Percentiles rank a stretch among this genome's conserved stretches.
Evolutionary conservation across 2,329 filamentous ascomycete genomes (phyloP).

Genomic region (Fonsecaea erecta): DNA sequence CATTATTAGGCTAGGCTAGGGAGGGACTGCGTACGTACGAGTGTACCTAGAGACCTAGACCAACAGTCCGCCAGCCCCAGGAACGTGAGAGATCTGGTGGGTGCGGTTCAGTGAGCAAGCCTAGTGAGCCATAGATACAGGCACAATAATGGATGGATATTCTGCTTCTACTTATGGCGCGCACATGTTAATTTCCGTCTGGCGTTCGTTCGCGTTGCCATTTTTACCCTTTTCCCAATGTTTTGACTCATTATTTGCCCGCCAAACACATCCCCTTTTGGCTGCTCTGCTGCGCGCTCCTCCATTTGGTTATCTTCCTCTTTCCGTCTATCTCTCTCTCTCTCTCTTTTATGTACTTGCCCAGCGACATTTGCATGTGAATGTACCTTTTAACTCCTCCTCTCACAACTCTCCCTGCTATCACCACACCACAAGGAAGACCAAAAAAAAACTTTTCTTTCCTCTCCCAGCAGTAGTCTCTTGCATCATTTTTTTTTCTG

Average conservation of each 20-base stretch:
- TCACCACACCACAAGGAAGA: not conserved
- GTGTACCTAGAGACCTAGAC: not conserved
- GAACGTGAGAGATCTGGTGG: constrained; percentile 8
- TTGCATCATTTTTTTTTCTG: constrained; percentile 10
- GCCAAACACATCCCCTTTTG: not conserved
- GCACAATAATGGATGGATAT: constrained; percentile 13
- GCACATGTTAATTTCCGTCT: constrained; percentile 16
- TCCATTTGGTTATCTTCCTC: not conserved
- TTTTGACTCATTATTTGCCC: not conserved
- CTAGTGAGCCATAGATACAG: too few species aligned
- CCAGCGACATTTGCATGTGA: not conserved
- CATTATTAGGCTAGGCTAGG: too few species aligned
- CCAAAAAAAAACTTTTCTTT: not conserved
- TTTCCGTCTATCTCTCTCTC: not conserved
- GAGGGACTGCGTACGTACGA: not conserved
- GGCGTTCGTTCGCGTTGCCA: constrained; percentile 9
- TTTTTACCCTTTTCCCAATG: not conserved
- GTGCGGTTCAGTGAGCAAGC: too few species aligned
- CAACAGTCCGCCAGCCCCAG: not conserved
- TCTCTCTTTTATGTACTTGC: not conserved
- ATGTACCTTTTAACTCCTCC: not conserved
- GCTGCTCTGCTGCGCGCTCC: not conserved
- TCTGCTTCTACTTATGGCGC: too few species aligned
- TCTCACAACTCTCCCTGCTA: not conserved
- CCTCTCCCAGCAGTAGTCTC: not conserved